Percentiles rank a stretch among this genome's conserved stretches.
Evolutionary conservation across 1,284 basidiomycete species (phyloP).

Genomic region (Sparassis latifolia): DNA sequence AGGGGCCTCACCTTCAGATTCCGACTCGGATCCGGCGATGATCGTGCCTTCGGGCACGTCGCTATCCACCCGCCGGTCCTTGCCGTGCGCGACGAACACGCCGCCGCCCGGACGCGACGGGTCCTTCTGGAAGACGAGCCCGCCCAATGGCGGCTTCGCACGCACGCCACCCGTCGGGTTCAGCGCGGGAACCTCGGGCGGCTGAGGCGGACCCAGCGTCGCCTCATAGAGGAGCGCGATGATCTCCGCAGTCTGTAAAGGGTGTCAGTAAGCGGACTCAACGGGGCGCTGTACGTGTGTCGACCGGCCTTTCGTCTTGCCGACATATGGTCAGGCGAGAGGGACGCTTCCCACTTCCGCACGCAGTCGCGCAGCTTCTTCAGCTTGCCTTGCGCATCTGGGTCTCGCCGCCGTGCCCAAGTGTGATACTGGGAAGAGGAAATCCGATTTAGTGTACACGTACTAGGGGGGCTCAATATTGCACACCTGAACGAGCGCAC

Average conservation of each 20-base stretch:
- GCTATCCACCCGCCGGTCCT: conserved; percentile 39
- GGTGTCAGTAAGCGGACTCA: conserved; percentile 14
- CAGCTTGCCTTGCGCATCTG: conserved; percentile 67
- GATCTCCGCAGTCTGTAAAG: conserved; percentile 80
- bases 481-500: conserved; percentile 80
- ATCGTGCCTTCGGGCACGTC: conserved; percentile 62
- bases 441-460: conserved; percentile 8
- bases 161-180: conserved; percentile 73
- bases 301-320: conserved; percentile 74
- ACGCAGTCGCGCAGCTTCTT: conserved; percentile 79
- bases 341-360: conserved; percentile 74
- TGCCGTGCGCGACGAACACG: conserved; percentile 66
- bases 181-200: conserved; percentile 52
- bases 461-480: not conserved
- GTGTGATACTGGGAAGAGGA: conserved; percentile 70
- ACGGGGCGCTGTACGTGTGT: conserved; percentile 19
- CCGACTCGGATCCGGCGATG: conserved; percentile 40
- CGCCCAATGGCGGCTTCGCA: conserved; percentile 45
- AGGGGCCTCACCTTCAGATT: conserved; percentile 45
- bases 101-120: conserved; percentile 76
- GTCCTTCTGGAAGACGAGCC: conserved; percentile 69
- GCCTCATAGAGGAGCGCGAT: conserved; percentile 90
- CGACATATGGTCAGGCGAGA: conserved; percentile 84
- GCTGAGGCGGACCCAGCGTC: conserved; percentile 63
- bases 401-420: conserved; percentile 80